Evolutionary conservation across 352 stramenopile genomes (phyloP).

Genomic region (Elongisporangium prolatum): DNA sequence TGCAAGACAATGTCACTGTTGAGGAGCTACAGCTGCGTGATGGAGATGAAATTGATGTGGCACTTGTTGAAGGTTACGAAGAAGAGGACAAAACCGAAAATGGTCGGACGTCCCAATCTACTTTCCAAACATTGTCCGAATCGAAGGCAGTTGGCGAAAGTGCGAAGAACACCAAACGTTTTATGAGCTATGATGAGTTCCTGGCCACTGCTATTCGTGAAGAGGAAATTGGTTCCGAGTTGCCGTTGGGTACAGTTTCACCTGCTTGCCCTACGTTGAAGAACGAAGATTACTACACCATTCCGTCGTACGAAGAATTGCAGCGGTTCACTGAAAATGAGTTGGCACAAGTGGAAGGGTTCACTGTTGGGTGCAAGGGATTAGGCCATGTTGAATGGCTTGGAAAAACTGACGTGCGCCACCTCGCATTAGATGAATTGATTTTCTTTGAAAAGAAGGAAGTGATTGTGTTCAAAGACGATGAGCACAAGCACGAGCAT

Average conservation of each 20-base stretch:
- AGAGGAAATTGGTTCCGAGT: neutral
- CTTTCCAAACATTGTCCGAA: conserved; percentile 29
- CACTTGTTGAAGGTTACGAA: conserved; percentile 30
- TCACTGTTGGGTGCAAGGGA: conserved; percentile 77
- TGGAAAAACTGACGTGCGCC: conserved; percentile 71
- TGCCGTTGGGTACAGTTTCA: conserved; percentile 4
- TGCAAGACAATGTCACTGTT: conserved; percentile 37
- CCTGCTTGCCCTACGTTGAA: conserved; percentile 61
- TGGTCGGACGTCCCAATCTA: conserved; percentile 10
- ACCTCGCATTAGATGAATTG: conserved; percentile 74
- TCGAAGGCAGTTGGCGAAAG: conserved; percentile 8
- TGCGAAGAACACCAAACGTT: conserved; percentile 28
- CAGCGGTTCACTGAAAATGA: conserved; percentile 72
- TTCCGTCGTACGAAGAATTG: conserved; percentile 60
- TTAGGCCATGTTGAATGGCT: conserved; percentile 80
- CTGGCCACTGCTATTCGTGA: conserved; percentile 24
- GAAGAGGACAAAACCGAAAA: neutral
- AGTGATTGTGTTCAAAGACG: conserved; percentile 82
- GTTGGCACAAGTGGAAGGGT: conserved; percentile 61
- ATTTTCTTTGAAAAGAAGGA: conserved; percentile 83
- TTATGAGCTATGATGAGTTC: conserved; percentile 82
- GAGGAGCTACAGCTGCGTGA: conserved; percentile 57
- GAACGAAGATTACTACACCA: conserved; percentile 77
- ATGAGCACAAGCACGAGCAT: conserved; percentile 73
- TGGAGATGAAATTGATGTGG: conserved; percentile 60